Evolutionary conservation across 2,329 filamentous ascomycete species (phyloP).

Genomic region (Thielaviopsis euricoi): DNA sequence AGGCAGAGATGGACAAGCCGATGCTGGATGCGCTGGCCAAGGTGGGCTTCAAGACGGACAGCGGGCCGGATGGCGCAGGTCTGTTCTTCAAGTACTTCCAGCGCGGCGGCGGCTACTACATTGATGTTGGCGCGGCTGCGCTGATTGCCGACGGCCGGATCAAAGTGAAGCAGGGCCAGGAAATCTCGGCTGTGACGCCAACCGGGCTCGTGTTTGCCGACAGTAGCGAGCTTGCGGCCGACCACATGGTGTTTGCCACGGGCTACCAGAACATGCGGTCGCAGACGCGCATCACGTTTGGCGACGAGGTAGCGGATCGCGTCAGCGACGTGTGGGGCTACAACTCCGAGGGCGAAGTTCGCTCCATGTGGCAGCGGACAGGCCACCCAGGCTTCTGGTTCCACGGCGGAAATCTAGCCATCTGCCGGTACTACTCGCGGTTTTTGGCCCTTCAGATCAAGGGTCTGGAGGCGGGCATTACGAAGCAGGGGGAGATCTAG

Average conservation of each 20-base stretch:
- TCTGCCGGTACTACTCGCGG: constrained; percentile 44
- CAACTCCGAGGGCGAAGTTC: constrained; percentile 38
- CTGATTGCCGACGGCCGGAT: constrained; percentile 49
- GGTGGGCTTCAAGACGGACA: constrained; percentile 45
- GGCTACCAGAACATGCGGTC: constrained; percentile 54
- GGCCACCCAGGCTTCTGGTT: constrained; percentile 51
- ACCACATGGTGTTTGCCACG: constrained; percentile 47
- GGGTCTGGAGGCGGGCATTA: constrained; percentile 24
- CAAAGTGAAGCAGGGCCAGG: constrained; percentile 41
- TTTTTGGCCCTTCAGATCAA: constrained; percentile 36
- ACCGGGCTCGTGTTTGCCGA: constrained; percentile 33
- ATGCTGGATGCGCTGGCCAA: constrained; percentile 28
- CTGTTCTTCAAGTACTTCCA: constrained; percentile 47
- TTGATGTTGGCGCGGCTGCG: constrained; percentile 47
- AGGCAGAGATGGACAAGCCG: constrained; percentile 22
- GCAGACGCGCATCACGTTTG: constrained; percentile 43
- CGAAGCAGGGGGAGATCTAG: constrained; percentile 18
- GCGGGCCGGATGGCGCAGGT: constrained; percentile 38
- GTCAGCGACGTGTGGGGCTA: constrained; percentile 47
- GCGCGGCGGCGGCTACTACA: constrained; percentile 53
- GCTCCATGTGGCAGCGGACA: constrained; percentile 40
- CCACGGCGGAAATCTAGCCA: constrained; percentile 46
- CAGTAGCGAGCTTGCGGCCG: constrained; percentile 38
- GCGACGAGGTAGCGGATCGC: constrained; percentile 40
- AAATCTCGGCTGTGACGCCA: constrained; percentile 33